A percentile compares a stretch with the other conserved stretches of the same genome.
Conservation (phyloP, 495 filamentous ascomycete genomes). For the Penicillium maclennaniae region DNA sequence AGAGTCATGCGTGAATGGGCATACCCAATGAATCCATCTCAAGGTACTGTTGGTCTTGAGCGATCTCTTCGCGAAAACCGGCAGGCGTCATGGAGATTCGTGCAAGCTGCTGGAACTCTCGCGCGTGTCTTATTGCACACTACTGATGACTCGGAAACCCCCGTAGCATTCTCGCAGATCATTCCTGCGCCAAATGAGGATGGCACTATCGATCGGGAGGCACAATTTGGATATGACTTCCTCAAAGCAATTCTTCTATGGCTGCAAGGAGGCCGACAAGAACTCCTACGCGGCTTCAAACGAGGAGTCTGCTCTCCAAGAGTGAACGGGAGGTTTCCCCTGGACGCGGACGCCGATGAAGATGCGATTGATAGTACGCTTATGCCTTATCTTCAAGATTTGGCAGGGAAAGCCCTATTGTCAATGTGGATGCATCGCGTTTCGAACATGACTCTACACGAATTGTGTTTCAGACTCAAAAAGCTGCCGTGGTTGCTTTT, state of each 20-base stretch:
- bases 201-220: slow-evolving; percentile 32
- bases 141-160: slow-evolving; percentile 24
- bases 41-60: slow-evolving; percentile 51
- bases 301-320: slow-evolving; percentile 29
- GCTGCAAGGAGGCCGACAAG: slow-evolving; percentile 53
- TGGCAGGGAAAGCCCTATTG: slow-evolving; percentile 48
- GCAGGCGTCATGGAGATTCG: slow-evolving; percentile 57
- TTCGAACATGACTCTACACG: slow-evolving; percentile 55
- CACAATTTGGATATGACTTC: slow-evolving; percentile 62
- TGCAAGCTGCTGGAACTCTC: slow-evolving; percentile 64
- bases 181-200: slow-evolving; percentile 47
- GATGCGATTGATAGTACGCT: slow-evolving; percentile 53
- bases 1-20: slow-evolving; percentile 53
- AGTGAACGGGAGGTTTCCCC: slow-evolving; percentile 45
- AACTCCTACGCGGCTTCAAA: slow-evolving; percentile 55
- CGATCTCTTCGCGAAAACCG: slow-evolving; percentile 56
- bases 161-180: slow-evolving; percentile 36
- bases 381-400: slow-evolving; percentile 54
- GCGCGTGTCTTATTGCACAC: slow-evolving; percentile 31
- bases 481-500: slow-evolving; percentile 56
- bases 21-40: slow-evolving; percentile 55
- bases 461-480: slow-evolving; percentile 51
- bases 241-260: slow-evolving; percentile 61
- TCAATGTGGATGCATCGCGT: slow-evolving; percentile 56
- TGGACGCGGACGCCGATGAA: slow-evolving; percentile 44